phyloP scores from a whole-genome alignment of 1,284 basidiomycete genomes.

The Sutorius eximius region DNA sequence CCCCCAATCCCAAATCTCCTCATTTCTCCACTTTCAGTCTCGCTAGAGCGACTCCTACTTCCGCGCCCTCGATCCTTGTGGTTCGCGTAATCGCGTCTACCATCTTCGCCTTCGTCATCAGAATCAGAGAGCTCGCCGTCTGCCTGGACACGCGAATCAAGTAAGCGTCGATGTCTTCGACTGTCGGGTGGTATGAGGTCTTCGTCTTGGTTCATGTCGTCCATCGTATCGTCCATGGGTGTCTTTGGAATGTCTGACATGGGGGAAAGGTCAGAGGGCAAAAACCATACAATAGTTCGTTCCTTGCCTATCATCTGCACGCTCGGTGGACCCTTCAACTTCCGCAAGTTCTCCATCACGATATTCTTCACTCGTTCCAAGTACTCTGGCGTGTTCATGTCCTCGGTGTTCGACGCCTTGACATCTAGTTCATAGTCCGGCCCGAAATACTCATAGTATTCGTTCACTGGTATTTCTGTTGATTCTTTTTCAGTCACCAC shows the following conservation, averaged over 20 bases:
- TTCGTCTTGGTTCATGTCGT: slow-evolving; percentile 80
- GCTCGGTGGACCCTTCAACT: slow-evolving; percentile 84
- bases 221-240: slow-evolving; percentile 74
- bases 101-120: slow-evolving; percentile 84
- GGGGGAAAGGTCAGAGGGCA: neutral
- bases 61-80: slow-evolving; percentile 54
- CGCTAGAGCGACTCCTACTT: slow-evolving; percentile 38
- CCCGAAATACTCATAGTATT: slow-evolving; percentile 99
- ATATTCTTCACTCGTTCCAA: slow-evolving; percentile 91
- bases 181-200: slow-evolving; percentile 76
- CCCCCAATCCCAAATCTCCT: slow-evolving; percentile 67
- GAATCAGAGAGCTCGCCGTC: slow-evolving; percentile 84
- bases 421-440: slow-evolving; percentile 98
- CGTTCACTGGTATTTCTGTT: slow-evolving; percentile 90
- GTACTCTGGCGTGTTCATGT: slow-evolving; percentile 92
- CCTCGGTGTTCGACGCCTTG: slow-evolving; percentile 92
- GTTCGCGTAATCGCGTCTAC: slow-evolving; percentile 62
- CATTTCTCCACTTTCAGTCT: slow-evolving; percentile 39
- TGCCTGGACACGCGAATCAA: slow-evolving; percentile 71
- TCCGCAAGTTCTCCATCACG: slow-evolving; percentile 87
- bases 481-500: slow-evolving; percentile 9
- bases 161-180: slow-evolving; percentile 68
- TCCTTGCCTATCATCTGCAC: slow-evolving; percentile 81
- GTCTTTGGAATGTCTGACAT: slow-evolving; percentile 70
- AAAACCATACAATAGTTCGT: neutral